Evolutionary conservation across 2,329 filamentous ascomycete species (phyloP), one percentile per base, ranked within the genome.

Genomic region (Trichoderma afroharzianum): DNA sequence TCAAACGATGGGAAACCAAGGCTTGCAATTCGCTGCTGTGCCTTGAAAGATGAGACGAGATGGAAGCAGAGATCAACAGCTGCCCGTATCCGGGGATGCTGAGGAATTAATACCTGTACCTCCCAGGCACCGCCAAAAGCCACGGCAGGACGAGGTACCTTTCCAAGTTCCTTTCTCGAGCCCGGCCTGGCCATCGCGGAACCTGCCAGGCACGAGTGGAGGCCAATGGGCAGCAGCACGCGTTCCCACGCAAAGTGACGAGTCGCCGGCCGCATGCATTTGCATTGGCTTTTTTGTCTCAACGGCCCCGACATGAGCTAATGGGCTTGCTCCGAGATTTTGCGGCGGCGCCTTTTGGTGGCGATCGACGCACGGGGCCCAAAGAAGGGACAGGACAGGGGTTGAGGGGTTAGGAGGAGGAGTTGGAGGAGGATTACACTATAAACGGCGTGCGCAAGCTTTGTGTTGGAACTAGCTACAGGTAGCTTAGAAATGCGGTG

Each of bases 201-300:
- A 36, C 53, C 58, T 39, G 67, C 67, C 67, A 63, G 67, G 67
- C 67, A 70, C 67, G 39, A 43, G 58, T 55, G 58, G 67, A 70
- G 67, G 59, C 66, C 57, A 70, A 70, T 70, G 67, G 67, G 67
- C 67, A 70, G 67, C 67, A 70, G 43, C 64, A 59, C 64, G 53
- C 64, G 53, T 59, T 30, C 57, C 55, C 67, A 61, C 28, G 63
- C 63, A 57, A 43, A 43, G 50, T 68, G 64, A 68, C 64, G 64
- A 68, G 64, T 68, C 64, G 64, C 53, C 58, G 24, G 47, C 58
- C 55, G 55, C 64, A 57, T 66, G 63, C 63, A 66, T 43, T 53
- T 66, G 47, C 47, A 57, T 30, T 53, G 26, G 57, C 57, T 28
- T 57, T 57, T 26, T 33, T 24, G 36, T 58, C n/a, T 57, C 21